Base-by-base conservation (phyloP, 2,329 filamentous ascomycete genomes). In the Colletotrichum tamarilloi region DNA sequence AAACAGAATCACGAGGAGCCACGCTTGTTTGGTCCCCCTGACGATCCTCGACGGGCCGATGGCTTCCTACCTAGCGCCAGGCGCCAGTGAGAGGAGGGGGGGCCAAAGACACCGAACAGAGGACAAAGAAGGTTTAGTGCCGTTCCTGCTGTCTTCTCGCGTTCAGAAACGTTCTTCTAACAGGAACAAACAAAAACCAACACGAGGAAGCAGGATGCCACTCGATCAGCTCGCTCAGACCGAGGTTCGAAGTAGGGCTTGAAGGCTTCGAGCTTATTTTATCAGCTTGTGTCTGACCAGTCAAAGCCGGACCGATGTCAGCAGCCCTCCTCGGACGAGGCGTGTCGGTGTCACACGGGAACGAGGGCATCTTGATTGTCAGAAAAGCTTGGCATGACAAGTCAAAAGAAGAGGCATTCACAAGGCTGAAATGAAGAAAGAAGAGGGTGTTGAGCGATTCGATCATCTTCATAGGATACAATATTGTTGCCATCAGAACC, bases 301-400 rank as follows among this genome's bases (percentile, higher is more conserved):
- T 59, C 14, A 24, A 42, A 53, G 42, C 30, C 42, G 42, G 55
- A 19, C 16, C 32, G 35, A 52, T 72, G 69, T 68, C 65, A 58
- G 38, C 64, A n/a, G 14, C 16, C 11, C 9, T 22, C 42, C 42
- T 16, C 16, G 16, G 12, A 49, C 16, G 57, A 49, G 22, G 42
- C 24, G 12, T 28, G 19, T 42, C 38, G 12, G 14, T 46, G 66
- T 58, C 58, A 69, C 11, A n/a, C 28, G 52, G n/a, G 6, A 14
- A 3, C n/a, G n/a, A 42, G 49, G 22, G 38, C 53, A 32, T 30
- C n/a, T 26, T 2, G 38, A 57, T 53, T 68, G 58, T 72, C 68
- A 68, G 14, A 67, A 46, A 46, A 24, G 56, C 59, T 72, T 72
- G 66, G 66, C 65, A 60, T 35, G 70, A 30, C 59, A 56, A 8